Evolutionary conservation across 306 rosid species (phyloP), one percentile per base, ranked within the genome.

Genomic region (Vicia faba): DNA sequence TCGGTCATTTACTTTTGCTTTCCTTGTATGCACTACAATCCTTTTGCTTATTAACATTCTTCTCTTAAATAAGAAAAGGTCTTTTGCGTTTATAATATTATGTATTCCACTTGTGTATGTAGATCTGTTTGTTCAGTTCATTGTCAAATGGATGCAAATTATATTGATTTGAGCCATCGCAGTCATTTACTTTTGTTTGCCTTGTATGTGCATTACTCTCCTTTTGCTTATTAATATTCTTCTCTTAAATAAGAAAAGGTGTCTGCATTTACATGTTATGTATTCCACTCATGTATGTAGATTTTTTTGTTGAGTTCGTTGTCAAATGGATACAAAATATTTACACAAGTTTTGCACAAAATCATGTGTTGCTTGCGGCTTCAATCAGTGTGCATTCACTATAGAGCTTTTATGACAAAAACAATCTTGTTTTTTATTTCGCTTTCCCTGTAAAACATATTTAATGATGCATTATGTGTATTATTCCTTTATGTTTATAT

Each of bases 371-470:
- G 29, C 41, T 13, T 71, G 71, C 39, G 38, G 13, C 10, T 29
- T 29, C 8, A 28, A 66, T 63, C 49, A 45, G 70, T 48, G 61
- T 49, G 29, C 57, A 68, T 18, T 64, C 29, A 16, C 44, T 29
- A 20, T 68, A 39, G 68, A 76, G 57, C 36, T 73, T 68, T 75
- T 46, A 62, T 45, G 44, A 63, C 33, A 41, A 35, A 71, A 64
- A 60, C 10, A 16, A 9, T 71, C 26, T 40, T 53, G 45, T 11
- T 68, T 55, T 14, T 41, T 35, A 3, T n/a, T 64, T 80, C n/a
- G n/a, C 35, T 14, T 46, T 43, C 38, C 49, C 18, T 60, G 13
- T 54, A 35, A 44, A 51, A 20, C 62, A 40, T 23, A 56, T 72
- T 60, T 69, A 64, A 53, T 78, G 68, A 53, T 67, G 28, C 60